phyloP scores from a whole-genome alignment of 495 filamentous ascomycete genomes.

The Podospora conica region DNA sequence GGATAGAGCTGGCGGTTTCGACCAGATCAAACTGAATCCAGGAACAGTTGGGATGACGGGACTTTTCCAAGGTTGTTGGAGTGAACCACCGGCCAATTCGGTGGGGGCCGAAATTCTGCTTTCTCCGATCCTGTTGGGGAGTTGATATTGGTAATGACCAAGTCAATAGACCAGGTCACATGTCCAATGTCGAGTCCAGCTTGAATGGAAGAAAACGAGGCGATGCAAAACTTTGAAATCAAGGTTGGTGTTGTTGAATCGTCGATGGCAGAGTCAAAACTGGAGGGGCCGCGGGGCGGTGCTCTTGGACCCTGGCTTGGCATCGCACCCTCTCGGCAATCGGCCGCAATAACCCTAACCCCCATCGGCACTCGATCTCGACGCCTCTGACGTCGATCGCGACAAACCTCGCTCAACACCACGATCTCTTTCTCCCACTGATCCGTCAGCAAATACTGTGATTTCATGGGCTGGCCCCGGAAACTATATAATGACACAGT shows the following conservation, averaged over 20 bases:
- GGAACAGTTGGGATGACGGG: neutral
- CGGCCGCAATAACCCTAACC: neutral
- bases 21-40: neutral
- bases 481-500: neutral
- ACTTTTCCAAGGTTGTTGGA: neutral
- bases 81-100: neutral
- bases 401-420: neutral
- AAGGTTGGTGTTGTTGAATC: neutral
- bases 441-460: neutral
- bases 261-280: neutral
- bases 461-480: neutral
- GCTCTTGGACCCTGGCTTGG: neutral
- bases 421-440: neutral
- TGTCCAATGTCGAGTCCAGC: neutral
- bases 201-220: neutral
- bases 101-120: neutral
- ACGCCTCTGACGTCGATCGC: conserved; percentile 1
- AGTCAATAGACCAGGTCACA: too few species aligned
- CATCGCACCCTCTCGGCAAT: neutral
- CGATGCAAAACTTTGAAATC: neutral
- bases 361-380: neutral
- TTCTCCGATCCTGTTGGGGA: neutral
- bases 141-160: neutral
- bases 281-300: neutral
- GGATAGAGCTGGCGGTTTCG: neutral